Base-by-base conservation (phyloP, 768 basidiomycete species). In the Cystofilobasidium capitatum region DNA sequence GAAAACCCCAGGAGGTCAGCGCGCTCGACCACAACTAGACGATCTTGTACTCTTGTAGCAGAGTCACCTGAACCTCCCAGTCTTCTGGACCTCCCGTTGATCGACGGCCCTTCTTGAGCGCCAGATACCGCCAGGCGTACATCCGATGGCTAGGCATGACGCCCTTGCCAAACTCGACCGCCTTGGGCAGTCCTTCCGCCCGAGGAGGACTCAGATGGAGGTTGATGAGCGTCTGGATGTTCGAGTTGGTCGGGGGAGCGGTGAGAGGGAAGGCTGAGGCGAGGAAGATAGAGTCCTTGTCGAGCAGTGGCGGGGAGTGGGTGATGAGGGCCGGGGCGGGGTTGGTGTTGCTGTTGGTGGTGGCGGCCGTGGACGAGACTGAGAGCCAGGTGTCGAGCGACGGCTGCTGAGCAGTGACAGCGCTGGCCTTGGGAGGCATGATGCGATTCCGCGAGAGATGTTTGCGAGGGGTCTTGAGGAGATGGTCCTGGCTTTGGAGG, bases 71-170 rank as follows among this genome's bases (percentile, higher is more conserved):
- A 33, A 89, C 76, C 75, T 85, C 83, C 71, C 90, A 91, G 72
- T 91, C 89, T 33, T 87, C 87, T 3, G 85, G 84, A 3, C 87
- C 86, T 0, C 76, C 80, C 3, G 91, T 76, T 1, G 89, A 89
- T 3, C 81, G 84, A 58, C 78, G 79, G 3, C 86, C 87, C 14
- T 79, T 72, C 75, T 85, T 88, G 64, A 87, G 76, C 0, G 81
- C 81, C 86, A 92, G 88, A 72, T 84, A 85, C 39, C 90, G 80
- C 86, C 86, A 91, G 7, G 88, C 90, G 44, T 81, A 79, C 51
- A 91, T 87, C 73, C 68, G 35, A 31, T 69, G 68, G 49, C 29
- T 42, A 8, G 68, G 68, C 24, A 39, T 60, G 55, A 69, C 44
- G 20, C 66, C 66, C 10, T 55, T n/a, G 20, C 51, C 62, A 17